Percentiles rank a stretch among this genome's conserved stretches.
These are phyloP conservation scores for Xylariales sp. DNA, from an alignment of 2,329 filamentous ascomycete species.

Conservation along the genomic window DNA sequence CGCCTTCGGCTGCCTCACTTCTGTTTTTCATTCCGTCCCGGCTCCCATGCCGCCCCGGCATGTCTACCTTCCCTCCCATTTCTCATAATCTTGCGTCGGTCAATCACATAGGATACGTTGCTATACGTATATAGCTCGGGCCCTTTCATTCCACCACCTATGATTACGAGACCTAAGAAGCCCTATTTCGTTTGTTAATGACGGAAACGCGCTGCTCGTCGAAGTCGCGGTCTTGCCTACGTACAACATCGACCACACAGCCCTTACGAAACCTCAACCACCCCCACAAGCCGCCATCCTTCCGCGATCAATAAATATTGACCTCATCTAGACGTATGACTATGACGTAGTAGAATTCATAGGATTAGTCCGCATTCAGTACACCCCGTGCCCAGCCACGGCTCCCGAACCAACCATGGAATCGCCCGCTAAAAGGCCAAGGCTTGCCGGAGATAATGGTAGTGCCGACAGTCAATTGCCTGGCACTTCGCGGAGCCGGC, in stretches of 20 bases:
- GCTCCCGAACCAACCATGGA: constrained; percentile 4
- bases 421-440: constrained; percentile 4
- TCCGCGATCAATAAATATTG: too few species aligned
- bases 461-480: neutral
- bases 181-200: neutral
- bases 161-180: neutral
- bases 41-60: neutral
- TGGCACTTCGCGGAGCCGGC: neutral
- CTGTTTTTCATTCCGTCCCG: neutral
- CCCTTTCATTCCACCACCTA: neutral
- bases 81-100: neutral
- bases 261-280: neutral
- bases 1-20: constrained; percentile 8
- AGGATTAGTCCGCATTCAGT: neutral
- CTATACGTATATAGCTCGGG: neutral
- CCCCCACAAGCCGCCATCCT: neutral
- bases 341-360: neutral
- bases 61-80: neutral
- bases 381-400: neutral
- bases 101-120: neutral
- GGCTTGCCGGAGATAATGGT: neutral
- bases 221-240: neutral
- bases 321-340: neutral
- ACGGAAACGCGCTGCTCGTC: neutral
- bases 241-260: neutral